Evolutionary conservation across 768 basidiomycete genomes (phyloP).

Genomic region (Butyriboletus loyo): DNA sequence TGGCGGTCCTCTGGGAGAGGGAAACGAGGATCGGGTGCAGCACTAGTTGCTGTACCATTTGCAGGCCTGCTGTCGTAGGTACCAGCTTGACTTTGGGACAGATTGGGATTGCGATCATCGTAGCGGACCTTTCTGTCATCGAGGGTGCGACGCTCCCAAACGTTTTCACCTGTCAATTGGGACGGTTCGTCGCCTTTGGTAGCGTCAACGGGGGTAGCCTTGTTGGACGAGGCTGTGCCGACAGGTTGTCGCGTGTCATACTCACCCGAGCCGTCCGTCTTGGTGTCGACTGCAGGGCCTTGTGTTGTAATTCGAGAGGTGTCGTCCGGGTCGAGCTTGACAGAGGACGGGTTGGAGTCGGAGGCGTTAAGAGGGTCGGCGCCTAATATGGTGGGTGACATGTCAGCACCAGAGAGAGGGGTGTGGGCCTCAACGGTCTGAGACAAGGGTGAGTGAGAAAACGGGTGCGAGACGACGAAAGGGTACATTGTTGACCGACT

Average conservation of each 20-base stretch:
- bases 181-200: constrained; percentile 32
- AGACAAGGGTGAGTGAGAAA: constrained; percentile 11
- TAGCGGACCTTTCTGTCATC: constrained; percentile 31
- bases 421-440: constrained; percentile 25
- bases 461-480: constrained; percentile 11
- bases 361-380: constrained; percentile 15
- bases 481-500: constrained; percentile 35
- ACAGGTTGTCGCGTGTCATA: constrained; percentile 22
- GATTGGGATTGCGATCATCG: constrained; percentile 26
- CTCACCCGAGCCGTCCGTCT: constrained; percentile 27
- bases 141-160: constrained; percentile 28
- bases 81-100: constrained; percentile 7
- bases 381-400: constrained; percentile 18
- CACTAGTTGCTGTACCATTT: constrained; percentile 5
- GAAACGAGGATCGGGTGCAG: constrained; percentile 8
- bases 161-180: constrained; percentile 19
- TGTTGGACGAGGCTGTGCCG: constrained; percentile 23
- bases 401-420: constrained; percentile 27
- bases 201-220: constrained; percentile 17
- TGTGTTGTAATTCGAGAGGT: not conserved
- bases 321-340: constrained; percentile 13
- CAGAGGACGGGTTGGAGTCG: constrained; percentile 8
- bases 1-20: constrained; percentile 30
- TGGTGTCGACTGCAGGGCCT: constrained; percentile 7
- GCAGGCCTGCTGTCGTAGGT: constrained; percentile 10